Conservation (phyloP, 108 stramenopile species). For the Pseudonitzschia multistriata region DNA sequence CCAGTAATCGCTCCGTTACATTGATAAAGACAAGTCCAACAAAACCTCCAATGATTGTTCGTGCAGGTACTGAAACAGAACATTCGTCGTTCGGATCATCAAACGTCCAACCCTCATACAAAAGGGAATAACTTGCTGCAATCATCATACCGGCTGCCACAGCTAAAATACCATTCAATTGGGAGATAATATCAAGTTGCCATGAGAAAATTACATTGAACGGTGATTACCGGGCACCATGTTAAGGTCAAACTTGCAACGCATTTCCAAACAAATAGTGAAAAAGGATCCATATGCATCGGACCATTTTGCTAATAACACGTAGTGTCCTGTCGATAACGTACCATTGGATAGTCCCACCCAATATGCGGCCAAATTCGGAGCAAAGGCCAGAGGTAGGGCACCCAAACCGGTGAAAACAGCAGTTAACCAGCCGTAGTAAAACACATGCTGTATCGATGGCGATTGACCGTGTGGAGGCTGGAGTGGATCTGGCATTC, state of each 20-base stretch:
- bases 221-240: no score
- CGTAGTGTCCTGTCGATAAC: constrained; percentile 9
- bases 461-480: constrained; percentile 51
- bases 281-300: background rate
- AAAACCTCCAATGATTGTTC: constrained; percentile 68
- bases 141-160: constrained; percentile 99
- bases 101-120: constrained; percentile 82
- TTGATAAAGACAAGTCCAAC: constrained; percentile 84
- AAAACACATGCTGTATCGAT: constrained; percentile 87
- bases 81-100: constrained; percentile 67
- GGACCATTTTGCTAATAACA: background rate
- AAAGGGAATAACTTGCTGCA: constrained; percentile 87
- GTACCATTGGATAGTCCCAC: constrained; percentile 85
- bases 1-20: constrained; percentile 77
- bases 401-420: constrained; percentile 94
- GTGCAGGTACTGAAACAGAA: constrained; percentile 30
- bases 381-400: constrained; percentile 81
- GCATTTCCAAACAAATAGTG: background rate
- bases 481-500: constrained; percentile 51
- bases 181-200: background rate
- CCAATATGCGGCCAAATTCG: constrained; percentile 71
- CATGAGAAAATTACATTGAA: background rate
- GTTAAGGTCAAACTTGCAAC: no score
- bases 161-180: constrained; percentile 44
- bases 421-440: constrained; percentile 97